Evolutionary conservation across 2,329 filamentous ascomycete species (phyloP).

Genomic region (Neonectria hederae): DNA sequence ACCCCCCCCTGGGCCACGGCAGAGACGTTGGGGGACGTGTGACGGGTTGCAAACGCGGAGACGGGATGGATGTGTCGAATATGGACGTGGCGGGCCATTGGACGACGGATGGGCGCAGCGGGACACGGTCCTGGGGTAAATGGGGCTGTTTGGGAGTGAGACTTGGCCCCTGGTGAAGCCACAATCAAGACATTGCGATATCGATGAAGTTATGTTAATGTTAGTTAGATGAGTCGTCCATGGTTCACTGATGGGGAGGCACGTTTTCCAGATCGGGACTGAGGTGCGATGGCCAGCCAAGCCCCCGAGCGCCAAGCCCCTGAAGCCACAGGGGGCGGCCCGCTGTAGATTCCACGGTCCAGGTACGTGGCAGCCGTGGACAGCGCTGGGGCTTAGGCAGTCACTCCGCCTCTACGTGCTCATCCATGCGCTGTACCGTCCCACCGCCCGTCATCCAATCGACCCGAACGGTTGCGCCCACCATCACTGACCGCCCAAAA

Average conservation of each 20-base stretch:
- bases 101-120: background rate
- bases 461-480: background rate
- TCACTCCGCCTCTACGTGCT: background rate
- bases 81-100: background rate
- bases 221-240: background rate
- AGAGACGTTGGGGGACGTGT: slow-evolving; percentile 40
- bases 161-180: background rate
- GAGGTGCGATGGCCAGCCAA: background rate
- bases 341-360: background rate
- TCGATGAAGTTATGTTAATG: background rate
- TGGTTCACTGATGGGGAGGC: background rate
- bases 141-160: background rate
- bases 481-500: slow-evolving; percentile 34
- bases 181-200: background rate
- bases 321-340: background rate
- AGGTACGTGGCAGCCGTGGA: background rate
- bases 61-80: slow-evolving; percentile 8
- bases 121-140: background rate
- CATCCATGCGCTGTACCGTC: slow-evolving; percentile 14
- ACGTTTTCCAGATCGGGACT: background rate
- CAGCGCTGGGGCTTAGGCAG: background rate
- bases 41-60: slow-evolving; percentile 36
- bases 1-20: slow-evolving; percentile 32
- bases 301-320: background rate
- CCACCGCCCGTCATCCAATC: slow-evolving; percentile 16